Evolutionary conservation across 208 protist species (phyloP).

Genomic region (Trypanosoma brucei): DNA sequence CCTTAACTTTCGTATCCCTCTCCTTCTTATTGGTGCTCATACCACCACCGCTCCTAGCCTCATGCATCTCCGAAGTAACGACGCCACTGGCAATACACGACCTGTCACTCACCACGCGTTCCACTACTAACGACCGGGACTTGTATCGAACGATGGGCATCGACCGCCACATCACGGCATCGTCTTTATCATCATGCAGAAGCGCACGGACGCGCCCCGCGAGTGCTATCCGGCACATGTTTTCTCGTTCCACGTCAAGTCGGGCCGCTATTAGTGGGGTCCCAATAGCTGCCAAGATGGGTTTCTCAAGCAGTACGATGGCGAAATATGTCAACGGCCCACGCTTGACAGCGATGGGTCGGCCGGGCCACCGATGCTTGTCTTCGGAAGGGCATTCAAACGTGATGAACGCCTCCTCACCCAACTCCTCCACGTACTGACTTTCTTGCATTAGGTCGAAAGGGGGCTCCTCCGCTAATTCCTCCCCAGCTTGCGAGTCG

Average conservation of each 20-base stretch:
- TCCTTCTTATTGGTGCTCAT: background rate
- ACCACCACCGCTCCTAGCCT: background rate
- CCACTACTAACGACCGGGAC: constrained; percentile 33
- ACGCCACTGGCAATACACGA: constrained; percentile 74
- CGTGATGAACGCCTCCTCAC: constrained; percentile 22
- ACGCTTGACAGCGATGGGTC: constrained; percentile 21
- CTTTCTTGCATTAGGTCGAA: constrained; percentile 35
- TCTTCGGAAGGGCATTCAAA: constrained; percentile 19
- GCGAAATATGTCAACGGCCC: constrained; percentile 40
- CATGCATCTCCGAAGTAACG: constrained; percentile 19
- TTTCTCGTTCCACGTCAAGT: constrained; percentile 64
- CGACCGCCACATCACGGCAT: constrained; percentile 31
- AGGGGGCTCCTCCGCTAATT: background rate
- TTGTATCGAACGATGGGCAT: constrained; percentile 58
- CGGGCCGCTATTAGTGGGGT: constrained; percentile 59
- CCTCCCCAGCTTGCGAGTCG: constrained; percentile 1
- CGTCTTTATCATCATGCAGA: constrained; percentile 9
- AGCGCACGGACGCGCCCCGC: constrained; percentile 40
- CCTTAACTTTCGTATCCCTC: constrained; percentile 24
- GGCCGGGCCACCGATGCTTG: constrained; percentile 8
- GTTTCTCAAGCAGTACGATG: constrained; percentile 55
- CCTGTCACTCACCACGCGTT: constrained; percentile 56
- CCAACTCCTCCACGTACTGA: constrained; percentile 42
- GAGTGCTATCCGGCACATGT: constrained; percentile 72
- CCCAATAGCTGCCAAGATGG: constrained; percentile 28